Evolutionary conservation across 2,329 filamentous ascomycete genomes (phyloP), one percentile per base, ranked within the genome.

Genomic region (Pseudocercospora fijiensis): DNA sequence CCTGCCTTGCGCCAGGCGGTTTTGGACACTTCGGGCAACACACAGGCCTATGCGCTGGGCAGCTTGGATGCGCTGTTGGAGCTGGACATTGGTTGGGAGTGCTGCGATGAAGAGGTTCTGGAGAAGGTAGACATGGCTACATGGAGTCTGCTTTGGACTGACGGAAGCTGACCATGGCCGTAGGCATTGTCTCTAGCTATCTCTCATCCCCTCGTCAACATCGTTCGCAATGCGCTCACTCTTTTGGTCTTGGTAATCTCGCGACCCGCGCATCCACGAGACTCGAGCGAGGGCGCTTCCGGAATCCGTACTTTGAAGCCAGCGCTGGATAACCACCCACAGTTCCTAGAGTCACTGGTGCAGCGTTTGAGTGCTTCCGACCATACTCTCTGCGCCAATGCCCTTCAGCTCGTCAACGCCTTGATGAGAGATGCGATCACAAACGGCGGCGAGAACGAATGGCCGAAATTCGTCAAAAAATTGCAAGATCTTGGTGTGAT

Each of bases 61-160:
- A 95, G 91, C 72, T 85, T 98, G 72, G 91, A 89, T 62, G 86
- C 92, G 62, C 80, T 99, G 65, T 83, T 99, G 66, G 95, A 99
- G 79, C 90, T 98, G 43, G 95, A 98, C 79, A 96, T 97, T 85
- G 95, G 95, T 64, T 99, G 95, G 95, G 93, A 98, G 68, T 87
- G 90, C 65, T 90, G 93, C 72, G 88, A 90, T 16, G 83, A 86
- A 63, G 89, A 91, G 72, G 81, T 94, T 57, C 86, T 89, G 63
- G 82, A 85, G 75, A 82, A 86, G 77, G 86, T 88, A 78, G 75
- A 83, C 62, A 52, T 78, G 75, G 82, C 22, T 53, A 55, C 51
- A 30, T 13, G 22, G 18, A n/a, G n/a, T 28, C 2, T 1, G 11
- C 28, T 28, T 2, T 1, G 11, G 22, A 26, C 26, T 43, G 27